Evolutionary conservation across 2,329 filamentous ascomycete species (phyloP), one percentile per base, ranked within the genome.

Genomic region (Ceratocystis huliohia): DNA sequence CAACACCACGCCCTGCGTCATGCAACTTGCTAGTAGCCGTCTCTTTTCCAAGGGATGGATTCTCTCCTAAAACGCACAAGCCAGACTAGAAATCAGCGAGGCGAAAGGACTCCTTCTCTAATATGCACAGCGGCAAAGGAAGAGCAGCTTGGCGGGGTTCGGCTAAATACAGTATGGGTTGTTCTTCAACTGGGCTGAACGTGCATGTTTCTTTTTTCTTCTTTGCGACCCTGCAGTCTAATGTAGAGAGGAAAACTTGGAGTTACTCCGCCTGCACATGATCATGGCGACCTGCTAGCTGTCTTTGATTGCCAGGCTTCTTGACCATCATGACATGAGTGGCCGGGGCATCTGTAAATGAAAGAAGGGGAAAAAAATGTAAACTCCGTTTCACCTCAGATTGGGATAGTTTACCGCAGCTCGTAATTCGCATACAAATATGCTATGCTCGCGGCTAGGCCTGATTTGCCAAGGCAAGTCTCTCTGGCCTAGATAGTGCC

Each of bases 91-190:
- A 41, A 30, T 20, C 56, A 15, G 22, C 56, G 30, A 30, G 37
- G 28, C 13, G 53, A 57, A n/a, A 20, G 48, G 22, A 10, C 48
- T 20, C 5, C 56, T 37, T 30, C 56, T 59, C 28, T 30, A 8
- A 57, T 30, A 59, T 59, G 56, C 56, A 59, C 28, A 59, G 56
- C 56, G 56, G 56, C 56, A 59, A 59, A 59, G 56, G 56, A 59
- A 59, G 56, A 3, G 17, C 17, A 10, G 28, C 20, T 37, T 37
- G 28, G 56, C 56, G 30, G 28, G 30, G 25, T 37, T 59, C 56
- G 56, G 56, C 17, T 59, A 59, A 59, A 59, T 30, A 59, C 25
- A 59, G 28, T n/a, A 22, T 17, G 3, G 28, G 46, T 20, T n/a
- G 46, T n/a, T 50, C 46, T 50, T 53, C 48, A 53, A 25, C 22